These are phyloP conservation scores for Ophiocytium majus DNA, from an alignment of 352 stramenopile genomes.

Conservation along the genomic window DNA sequence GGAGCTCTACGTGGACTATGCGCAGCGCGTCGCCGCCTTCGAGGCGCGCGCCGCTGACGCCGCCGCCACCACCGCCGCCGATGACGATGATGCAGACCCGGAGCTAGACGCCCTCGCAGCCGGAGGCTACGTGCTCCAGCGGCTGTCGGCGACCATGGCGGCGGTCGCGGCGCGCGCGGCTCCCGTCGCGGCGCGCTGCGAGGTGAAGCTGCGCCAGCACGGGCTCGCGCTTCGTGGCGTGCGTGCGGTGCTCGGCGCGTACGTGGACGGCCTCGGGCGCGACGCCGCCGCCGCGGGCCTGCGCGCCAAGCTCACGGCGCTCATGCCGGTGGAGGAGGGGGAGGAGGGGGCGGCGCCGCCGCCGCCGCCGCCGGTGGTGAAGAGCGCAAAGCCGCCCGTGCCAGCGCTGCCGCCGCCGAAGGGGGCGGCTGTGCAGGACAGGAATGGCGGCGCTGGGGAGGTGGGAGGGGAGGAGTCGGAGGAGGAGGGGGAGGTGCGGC, in stretches of 20 bases:
- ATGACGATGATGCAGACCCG: constrained; percentile 17
- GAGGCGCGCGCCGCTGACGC: neutral
- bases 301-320: neutral
- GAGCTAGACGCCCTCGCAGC: constrained; percentile 37
- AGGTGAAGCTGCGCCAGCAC: constrained; percentile 47
- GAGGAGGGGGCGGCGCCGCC: neutral
- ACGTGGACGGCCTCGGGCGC: neutral
- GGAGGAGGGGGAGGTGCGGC: constrained; percentile 21
- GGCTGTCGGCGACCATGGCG: constrained; percentile 57
- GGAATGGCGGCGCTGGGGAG: too few species aligned
- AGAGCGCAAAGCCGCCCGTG: neutral
- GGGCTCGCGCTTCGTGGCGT: neutral
- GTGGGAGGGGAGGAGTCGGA: neutral
- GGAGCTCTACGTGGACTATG: constrained; percentile 61
- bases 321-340: constrained; percentile 25
- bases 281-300: constrained; percentile 16
- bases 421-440: neutral
- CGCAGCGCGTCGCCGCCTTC: neutral
- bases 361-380: neutral
- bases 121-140: constrained; percentile 57
- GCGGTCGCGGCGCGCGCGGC: constrained; percentile 36
- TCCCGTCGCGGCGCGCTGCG: constrained; percentile 31
- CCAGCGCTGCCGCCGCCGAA: neutral
- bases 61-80: neutral
- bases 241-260: neutral